A percentile compares a stretch with the other conserved stretches of the same genome.
phyloP scores from a whole-genome alignment of 2,329 filamentous ascomycete genomes.

The Verticillium tricorpus region DNA sequence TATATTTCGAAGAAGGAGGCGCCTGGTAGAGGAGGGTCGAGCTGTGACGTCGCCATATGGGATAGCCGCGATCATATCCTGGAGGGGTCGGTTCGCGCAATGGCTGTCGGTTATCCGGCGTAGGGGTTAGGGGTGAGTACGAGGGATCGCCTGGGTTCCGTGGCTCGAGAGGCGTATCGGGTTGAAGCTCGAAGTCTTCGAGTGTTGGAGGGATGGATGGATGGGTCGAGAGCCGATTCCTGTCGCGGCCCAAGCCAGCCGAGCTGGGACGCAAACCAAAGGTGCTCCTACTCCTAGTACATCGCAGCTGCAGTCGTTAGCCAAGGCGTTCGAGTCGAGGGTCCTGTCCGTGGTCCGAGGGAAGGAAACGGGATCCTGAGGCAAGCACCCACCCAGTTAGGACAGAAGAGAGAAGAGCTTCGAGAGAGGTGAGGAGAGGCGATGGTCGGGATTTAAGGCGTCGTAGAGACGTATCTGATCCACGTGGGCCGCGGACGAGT shows the following conservation, averaged over 20 bases:
- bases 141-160: constrained; percentile 7
- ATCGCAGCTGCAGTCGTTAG: constrained; percentile 19
- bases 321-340: background rate
- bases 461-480: background rate
- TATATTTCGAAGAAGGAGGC: constrained; percentile 52
- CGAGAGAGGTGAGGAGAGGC: background rate
- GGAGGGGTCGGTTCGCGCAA: constrained; percentile 1
- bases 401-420: background rate
- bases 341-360: background rate
- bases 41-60: constrained; percentile 50
- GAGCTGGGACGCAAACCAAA: constrained; percentile 27
- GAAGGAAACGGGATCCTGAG: background rate
- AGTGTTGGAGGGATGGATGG: background rate
- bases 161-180: constrained; percentile 10
- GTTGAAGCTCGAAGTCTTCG: constrained; percentile 5
- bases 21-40: constrained; percentile 38
- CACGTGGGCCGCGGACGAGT: background rate
- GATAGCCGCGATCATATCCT: constrained; percentile 26
- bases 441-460: background rate
- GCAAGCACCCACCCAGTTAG: background rate
- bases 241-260: constrained; percentile 25
- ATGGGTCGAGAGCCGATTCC: constrained; percentile 4
- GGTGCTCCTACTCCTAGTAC: constrained; percentile 24
- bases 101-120: constrained; percentile 7
- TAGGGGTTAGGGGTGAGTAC: background rate